A percentile compares a stretch with the other conserved stretches of the same genome.
Conservation (phyloP, 306 rosid genomes). For the Malus asiatica region DNA sequence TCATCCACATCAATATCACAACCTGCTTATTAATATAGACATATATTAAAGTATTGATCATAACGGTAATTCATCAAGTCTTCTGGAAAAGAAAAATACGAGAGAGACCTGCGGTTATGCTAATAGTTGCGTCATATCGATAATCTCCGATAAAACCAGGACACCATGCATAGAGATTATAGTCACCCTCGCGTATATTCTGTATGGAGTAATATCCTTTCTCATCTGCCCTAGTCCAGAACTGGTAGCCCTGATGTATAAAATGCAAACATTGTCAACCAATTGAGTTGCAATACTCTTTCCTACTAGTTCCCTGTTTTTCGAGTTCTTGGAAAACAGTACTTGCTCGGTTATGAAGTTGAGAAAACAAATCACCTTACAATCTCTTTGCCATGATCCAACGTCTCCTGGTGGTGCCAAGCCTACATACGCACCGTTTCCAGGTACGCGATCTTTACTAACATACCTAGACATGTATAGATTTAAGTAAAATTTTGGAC, state of each 20-base stretch:
- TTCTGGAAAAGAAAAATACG: neutral
- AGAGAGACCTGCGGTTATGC: slow-evolving; percentile 34
- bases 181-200: slow-evolving; percentile 43
- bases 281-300: no score
- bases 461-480: slow-evolving; percentile 5
- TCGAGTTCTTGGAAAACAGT: neutral
- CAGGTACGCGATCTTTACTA: neutral
- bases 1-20: slow-evolving; percentile 48
- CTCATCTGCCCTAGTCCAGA: slow-evolving; percentile 66
- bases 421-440: slow-evolving; percentile 36
- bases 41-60: neutral
- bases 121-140: slow-evolving; percentile 32
- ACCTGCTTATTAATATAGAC: slow-evolving; percentile 27
- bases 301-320: neutral
- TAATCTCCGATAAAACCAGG: slow-evolving; percentile 80
- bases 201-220: slow-evolving; percentile 54
- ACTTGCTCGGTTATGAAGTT: neutral
- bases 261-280: neutral
- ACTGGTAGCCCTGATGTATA: slow-evolving; percentile 62
- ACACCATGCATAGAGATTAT: slow-evolving; percentile 67
- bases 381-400: slow-evolving; percentile 56
- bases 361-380: slow-evolving; percentile 49
- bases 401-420: slow-evolving; percentile 47
- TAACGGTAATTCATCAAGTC: no score
- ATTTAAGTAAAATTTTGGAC: neutral